Conservation (phyloP, 306 rosid genomes). For the Sicyos edulis region DNA sequence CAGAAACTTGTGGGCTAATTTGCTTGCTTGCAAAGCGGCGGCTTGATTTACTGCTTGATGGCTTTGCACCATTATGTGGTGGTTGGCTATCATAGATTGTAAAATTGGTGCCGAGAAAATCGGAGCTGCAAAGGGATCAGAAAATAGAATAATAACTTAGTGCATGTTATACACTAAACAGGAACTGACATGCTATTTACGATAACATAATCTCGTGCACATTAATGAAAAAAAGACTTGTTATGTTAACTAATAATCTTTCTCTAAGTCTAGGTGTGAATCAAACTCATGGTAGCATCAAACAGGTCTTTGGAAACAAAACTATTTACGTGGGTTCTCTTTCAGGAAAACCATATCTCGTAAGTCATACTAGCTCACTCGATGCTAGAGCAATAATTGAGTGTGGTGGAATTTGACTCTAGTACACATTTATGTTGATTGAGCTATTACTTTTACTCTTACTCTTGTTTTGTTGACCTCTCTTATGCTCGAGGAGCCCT, state of each 20-base stretch:
- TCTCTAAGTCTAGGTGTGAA: not conserved
- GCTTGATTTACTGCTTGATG: constrained; percentile 57
- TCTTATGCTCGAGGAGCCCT: not conserved
- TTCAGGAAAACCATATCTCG: not conserved
- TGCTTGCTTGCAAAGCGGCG: constrained; percentile 96
- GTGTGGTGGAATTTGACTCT: no score
- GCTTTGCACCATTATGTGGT: constrained; percentile 89
- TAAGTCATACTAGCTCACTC: not conserved
- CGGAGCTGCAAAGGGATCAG: constrained; percentile 55
- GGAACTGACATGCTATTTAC: no score
- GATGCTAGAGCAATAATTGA: not conserved
- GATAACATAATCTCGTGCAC: not conserved
- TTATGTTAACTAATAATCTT: not conserved
- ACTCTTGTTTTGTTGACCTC: no score
- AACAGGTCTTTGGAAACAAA: not conserved
- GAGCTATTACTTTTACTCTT: no score
- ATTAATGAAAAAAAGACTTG: not conserved
- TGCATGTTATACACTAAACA: no score
- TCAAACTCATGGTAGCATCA: not conserved
- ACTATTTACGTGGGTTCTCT: not conserved
- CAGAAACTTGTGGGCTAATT: constrained; percentile 96
- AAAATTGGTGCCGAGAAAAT: constrained; percentile 92
- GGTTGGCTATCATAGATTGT: constrained; percentile 86
- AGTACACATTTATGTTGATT: no score
- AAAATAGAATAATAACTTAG: not conserved